A percentile compares a stretch with the other conserved stretches of the same genome.
These are phyloP conservation scores for Capsella bursapastoris DNA, from an alignment of 345 rosid genomes.

Conservation along the genomic window DNA sequence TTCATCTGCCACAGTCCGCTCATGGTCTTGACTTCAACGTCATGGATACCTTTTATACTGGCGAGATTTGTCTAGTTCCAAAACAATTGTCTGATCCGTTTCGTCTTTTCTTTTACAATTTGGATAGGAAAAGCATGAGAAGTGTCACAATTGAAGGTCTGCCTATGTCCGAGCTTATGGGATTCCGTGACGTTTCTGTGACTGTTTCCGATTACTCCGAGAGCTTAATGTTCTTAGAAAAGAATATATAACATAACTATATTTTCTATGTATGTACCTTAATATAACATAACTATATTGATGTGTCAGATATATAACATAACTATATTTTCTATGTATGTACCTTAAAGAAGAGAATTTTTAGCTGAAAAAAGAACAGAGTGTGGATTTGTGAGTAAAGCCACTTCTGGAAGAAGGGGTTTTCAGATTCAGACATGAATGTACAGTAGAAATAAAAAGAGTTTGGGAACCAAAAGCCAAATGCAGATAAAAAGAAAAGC, in stretches of 20 bases:
- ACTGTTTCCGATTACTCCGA: slow-evolving; percentile 25
- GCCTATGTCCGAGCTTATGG: background rate
- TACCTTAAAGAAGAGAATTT: background rate
- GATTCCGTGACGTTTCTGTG: background rate
- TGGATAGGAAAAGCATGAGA: slow-evolving; percentile 9
- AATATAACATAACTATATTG: background rate
- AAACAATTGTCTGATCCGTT: background rate
- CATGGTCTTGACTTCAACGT: background rate
- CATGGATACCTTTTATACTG: background rate
- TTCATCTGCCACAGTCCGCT: slow-evolving; percentile 3
- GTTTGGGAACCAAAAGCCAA: slow-evolving; percentile 44
- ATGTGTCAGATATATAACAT: too few species aligned
- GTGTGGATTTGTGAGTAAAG: background rate
- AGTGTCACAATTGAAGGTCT: background rate
- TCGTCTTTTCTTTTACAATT: slow-evolving; percentile 19
- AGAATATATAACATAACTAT: too few species aligned
- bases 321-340: background rate
- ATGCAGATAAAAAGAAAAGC: slow-evolving; percentile 39
- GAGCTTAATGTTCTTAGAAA: background rate
- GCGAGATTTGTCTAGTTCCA: slow-evolving; percentile 21
- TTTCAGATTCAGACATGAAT: slow-evolving; percentile 16
- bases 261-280: background rate
- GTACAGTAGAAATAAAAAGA: slow-evolving; percentile 17
- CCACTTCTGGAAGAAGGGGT: slow-evolving; percentile 15
- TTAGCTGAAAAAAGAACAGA: background rate